Base-by-base conservation (phyloP, 148 eudicot genomes). In the Linanthus parryae region DNA sequence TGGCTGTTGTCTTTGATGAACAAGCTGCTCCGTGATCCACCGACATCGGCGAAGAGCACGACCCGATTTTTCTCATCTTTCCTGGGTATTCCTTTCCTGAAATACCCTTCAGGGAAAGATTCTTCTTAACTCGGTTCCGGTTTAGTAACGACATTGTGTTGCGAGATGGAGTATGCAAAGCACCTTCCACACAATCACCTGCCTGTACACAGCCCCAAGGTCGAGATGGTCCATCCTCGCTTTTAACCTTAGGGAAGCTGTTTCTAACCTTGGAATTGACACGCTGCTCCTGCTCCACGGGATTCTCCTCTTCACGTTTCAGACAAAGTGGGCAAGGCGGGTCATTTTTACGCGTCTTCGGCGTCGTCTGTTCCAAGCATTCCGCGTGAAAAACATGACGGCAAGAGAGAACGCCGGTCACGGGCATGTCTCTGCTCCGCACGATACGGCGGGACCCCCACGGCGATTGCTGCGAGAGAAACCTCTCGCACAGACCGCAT, bases 351-450 rank as follows among this genome's bases (percentile, higher is more conserved):
- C 70, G 72, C 3, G 82, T 56, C 65, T 86, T 86, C 0, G 83
- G 96, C 23, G 95, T 92, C 10, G 77, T 62, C 36, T 87, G 96
- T 24, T 92, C 98, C 60, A 87, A 66, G 69, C 98, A 92, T 62
- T 92, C 98, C 10, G 94, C 98, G 38, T 92, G 98, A 72, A 92
- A 92, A 23, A 92, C 83, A 65, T 87, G 98, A 13, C 74, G 73
- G 47, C 96, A 87, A 9, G 81, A 75, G 43, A 92, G 96, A 38
- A 92, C 84, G 39, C 94, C 96, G 2, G 98, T 67, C 37, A 78
- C 71, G 0, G 98, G 98, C 90, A 87, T 71, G 66, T 92, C 98
- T 18, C 86, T 87, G 53, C 85, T 79, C 70, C 72, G 80, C 35
- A 89, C 74, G 6, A 89, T 89, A 56, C 91, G 57, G 22, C 84